Evolutionary conservation across 2,329 filamentous ascomycete species (phyloP), one percentile per base, ranked within the genome.

Genomic region (Periconia digitata): DNA sequence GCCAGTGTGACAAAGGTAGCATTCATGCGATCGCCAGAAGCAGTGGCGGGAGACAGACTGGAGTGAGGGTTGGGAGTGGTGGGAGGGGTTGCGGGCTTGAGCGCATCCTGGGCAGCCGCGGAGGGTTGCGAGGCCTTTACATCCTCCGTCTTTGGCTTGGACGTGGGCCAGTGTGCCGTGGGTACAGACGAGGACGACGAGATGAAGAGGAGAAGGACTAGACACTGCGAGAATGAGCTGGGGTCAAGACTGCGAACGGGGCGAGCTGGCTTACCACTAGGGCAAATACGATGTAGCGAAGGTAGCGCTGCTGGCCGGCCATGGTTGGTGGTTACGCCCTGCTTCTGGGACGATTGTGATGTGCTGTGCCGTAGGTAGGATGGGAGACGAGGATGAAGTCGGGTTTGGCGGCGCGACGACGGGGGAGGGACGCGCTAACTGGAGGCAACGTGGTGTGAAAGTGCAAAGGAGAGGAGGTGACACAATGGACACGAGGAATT

Each of bases 1-100:
- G 94, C 94, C 52, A 99, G 83, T 18, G 92, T 96, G 44, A 99
- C 91, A 67, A 99, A 99, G 10, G 94, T 99, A 43, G 95, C 94
- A 74, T 99, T 99, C 81, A 95, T 90, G 64, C 90, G 88, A 51
- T 85, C 83, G 43, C 87, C 87, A 10, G 83, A 76, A 13, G 82
- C 81, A 24, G 79, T 79, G 16, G 72, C 67, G 17, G 71, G 63
- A 6, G 69, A 64, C n/a, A 72, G 66, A 16, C 54, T 47, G 20
- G 64, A 60, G 22, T 46, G 59, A 22, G 59, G 62, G 45, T 67
- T 73, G 45, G 66, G 72, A 35, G 60, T 69, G 6, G 64, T 71
- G 47, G 54, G 56, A 48, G 58, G 64, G 47, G 50, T 51, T 27
- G 51, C 42, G n/a, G 46, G 21, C 13, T 23, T 27, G 47, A 45